phyloP scores from a whole-genome alignment of 805 yeast species.

The Jamesozyma piceae region DNA sequence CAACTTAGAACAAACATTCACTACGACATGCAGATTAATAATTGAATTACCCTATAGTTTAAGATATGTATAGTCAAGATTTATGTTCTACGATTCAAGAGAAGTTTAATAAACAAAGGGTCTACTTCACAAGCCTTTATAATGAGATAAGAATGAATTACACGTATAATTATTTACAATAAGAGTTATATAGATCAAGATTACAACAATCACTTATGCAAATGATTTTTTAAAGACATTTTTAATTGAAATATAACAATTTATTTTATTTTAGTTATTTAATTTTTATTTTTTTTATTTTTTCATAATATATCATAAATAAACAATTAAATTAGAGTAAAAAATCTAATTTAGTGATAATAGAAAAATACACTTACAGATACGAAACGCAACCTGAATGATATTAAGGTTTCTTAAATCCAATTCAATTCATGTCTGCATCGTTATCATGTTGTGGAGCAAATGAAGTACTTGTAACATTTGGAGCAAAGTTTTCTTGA shows the following conservation, averaged over 20 bases:
- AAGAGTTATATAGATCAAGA: neutral
- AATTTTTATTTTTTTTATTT: slow-evolving; percentile 6
- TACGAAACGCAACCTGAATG: too few relatives aligned
- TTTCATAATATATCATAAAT: neutral
- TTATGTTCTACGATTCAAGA: too few relatives aligned
- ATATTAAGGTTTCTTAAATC: neutral
- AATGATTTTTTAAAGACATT: slow-evolving; percentile 11
- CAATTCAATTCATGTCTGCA: slow-evolving; percentile 20
- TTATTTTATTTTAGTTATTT: slow-evolving; percentile 5
- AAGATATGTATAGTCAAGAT: too few relatives aligned
- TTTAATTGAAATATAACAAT: neutral
- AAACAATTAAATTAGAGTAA: neutral
- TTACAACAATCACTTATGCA: slow-evolving; percentile 21
- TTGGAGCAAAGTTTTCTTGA: slow-evolving; percentile 30
- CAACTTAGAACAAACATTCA: too few relatives aligned
- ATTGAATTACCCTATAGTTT: too few relatives aligned
- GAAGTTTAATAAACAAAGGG: too few relatives aligned
- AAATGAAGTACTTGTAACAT: slow-evolving; percentile 9
- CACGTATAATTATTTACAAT: neutral
- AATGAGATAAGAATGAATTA: too few relatives aligned
- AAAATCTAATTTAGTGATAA: neutral
- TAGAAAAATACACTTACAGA: neutral
- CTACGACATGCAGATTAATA: too few relatives aligned
- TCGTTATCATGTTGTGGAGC: slow-evolving; percentile 19
- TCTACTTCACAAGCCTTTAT: too few relatives aligned